Evolutionary conservation across 495 filamentous ascomycete species (phyloP), one percentile per base, ranked within the genome.

Genomic region (Xylaria flabelliformis): DNA sequence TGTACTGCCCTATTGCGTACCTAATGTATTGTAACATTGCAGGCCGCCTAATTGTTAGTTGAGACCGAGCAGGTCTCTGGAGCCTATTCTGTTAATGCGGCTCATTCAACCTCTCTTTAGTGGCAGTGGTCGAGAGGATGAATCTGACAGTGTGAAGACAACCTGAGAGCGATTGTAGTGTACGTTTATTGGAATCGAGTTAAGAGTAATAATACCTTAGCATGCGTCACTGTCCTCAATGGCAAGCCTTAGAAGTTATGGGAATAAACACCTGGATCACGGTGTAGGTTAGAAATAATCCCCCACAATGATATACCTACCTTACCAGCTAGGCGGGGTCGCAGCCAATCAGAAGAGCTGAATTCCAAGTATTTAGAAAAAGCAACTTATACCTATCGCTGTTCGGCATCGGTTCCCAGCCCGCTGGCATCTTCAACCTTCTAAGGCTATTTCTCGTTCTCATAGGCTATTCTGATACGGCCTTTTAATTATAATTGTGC

Each of bases 321-420:
- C 3, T 36, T 41, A 21, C 15, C 26, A 62, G 24, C 7, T 48
- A 24, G 55, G 66, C 26, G 67, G 67, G 67, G 55, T 62, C 17
- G 1, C 29, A 50, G 0, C 67, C 67, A 69, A 48, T 69, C 39
- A 69, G 55, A 36, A 69, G 42, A 34, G 56, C 15, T 36, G 41
- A 39, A 50, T 62, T 69, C 44, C 5, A 50, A 48, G 15, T 42
- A 55, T 46, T 46, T 24, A 42, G 29, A 67, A 67, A 67, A 55
- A 44, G 44, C 32, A 67, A 67, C 64, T 53, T 21, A 0, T 39
- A 29, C 59, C 59, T 41, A 41, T 32, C 17, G 2, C 50, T 53
- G 21, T 26, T 53, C 10, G 26, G 53, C 29, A 32, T 56, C 2
- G 9, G 9, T 56, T 56, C 17, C 51, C 26, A 56, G 13, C 13